phyloP scores from a whole-genome alignment of 305 asterid genomes.

The Fraxinus platypoda region DNA sequence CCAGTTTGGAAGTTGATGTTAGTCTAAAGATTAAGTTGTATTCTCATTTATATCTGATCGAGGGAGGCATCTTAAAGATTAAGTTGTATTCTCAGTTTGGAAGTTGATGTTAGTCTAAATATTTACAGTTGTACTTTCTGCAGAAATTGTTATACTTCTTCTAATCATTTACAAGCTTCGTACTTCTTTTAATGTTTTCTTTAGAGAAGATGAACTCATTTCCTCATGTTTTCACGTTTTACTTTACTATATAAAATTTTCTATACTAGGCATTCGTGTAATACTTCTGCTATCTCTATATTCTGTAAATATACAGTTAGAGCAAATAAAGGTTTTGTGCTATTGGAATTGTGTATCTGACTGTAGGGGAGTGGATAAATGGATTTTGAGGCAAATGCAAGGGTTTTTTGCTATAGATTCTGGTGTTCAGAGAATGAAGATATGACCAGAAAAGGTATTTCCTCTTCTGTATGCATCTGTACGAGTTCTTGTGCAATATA shows the following conservation, averaged over 20 bases:
- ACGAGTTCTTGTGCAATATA: neutral
- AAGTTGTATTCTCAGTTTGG: neutral
- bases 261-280: neutral
- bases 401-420: conserved; percentile 54
- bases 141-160: neutral
- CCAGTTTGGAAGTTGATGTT: neutral
- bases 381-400: conserved; percentile 83
- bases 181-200: neutral
- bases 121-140: neutral
- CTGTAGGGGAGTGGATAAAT: conserved; percentile 85
- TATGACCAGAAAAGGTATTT: conserved; percentile 47
- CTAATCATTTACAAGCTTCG: neutral
- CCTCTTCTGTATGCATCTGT: neutral
- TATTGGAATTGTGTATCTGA: conserved; percentile 14
- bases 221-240: neutral
- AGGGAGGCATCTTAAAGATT: neutral
- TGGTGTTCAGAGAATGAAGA: conserved; percentile 42
- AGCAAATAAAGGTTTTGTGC: neutral
- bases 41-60: neutral
- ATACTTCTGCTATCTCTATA: neutral
- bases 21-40: conserved; percentile 10
- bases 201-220: neutral
- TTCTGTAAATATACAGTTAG: neutral
- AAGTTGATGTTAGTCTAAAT: too few relatives aligned
- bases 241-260: neutral